Evolutionary conservation across 129 eudicot genomes (phyloP), one percentile per base, ranked within the genome.

Genomic region (Centaurea solstitialis): DNA sequence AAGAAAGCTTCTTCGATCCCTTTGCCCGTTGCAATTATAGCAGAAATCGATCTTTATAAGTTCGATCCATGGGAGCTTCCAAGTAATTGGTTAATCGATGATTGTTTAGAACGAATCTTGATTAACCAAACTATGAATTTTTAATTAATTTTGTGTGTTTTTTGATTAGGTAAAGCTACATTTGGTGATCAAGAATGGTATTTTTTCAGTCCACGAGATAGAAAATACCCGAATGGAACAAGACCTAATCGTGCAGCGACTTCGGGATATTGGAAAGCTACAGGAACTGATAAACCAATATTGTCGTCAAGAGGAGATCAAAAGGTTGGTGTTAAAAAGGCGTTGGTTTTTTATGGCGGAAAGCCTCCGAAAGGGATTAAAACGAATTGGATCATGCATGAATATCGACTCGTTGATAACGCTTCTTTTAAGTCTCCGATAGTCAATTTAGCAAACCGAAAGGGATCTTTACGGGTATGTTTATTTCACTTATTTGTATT

Each of bases 261-360:
- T 15, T 89, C 93, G 1, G 93, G 93, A 11, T 89, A 89, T 65
- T 89, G 93, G 93, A 89, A 89, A 78, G 93, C 93, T 9, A 89
- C 93, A 0, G 91, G 93, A 21, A 87, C 91, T 0, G 93, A 89
- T 59, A 86, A 87, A 73, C 89, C 87, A 75, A 89, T 89, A 11
- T 47, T 83, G 69, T 83, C 86, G n/a, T 80, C 89, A 75, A 43
- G 77, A 11, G 53, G 93, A 65, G 83, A 82, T 74, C 87, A 85
- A 50, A 77, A 89, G 21, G 85, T 89, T 24, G 93, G 91, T 68
- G 83, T 89, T 53, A 89, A 89, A 53, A 89, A 89, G 68, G 89
- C 93, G 26, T 73, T 87, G 6, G 91, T 90, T 43, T 90, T 90
- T 81, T 90, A 90, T 72, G 87, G 87, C 26, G 93, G 93, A 20